Evolutionary conservation across 352 stramenopile species (phyloP).

Genomic region (Globisporangium spinosum): DNA sequence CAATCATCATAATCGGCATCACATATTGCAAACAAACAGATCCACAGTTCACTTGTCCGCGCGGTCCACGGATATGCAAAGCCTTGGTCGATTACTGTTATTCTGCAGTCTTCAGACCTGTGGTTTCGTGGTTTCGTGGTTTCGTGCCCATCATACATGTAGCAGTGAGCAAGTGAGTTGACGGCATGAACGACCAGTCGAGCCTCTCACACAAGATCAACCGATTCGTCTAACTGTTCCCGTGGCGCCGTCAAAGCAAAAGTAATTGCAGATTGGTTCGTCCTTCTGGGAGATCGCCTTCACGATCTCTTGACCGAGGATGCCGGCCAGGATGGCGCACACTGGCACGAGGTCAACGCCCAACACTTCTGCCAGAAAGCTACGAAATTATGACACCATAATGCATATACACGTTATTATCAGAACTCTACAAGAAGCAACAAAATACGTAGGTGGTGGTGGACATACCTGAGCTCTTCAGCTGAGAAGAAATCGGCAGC

Average conservation of each 20-base stretch:
- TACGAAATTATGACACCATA: constrained; percentile 8
- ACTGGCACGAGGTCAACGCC: constrained; percentile 85
- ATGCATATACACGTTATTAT: background rate
- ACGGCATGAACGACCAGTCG: background rate
- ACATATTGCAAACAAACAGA: background rate
- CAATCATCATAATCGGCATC: background rate
- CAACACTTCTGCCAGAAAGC: constrained; percentile 37
- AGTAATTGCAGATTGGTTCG: constrained; percentile 94
- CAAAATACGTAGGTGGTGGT: background rate
- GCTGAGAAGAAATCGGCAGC: constrained; percentile 51
- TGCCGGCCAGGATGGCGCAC: constrained; percentile 94
- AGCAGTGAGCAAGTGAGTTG: background rate
- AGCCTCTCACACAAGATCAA: constrained; percentile 18
- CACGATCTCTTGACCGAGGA: constrained; percentile 97
- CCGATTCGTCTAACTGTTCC: constrained; percentile 61
- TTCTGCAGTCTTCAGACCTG: background rate
- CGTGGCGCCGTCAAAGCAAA: constrained; percentile 88
- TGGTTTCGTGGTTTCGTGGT: background rate
- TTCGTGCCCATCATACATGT: background rate
- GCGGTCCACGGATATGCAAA: background rate
- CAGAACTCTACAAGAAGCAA: background rate
- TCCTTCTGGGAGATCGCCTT: constrained; percentile 97
- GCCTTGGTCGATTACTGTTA: constrained; percentile 2
- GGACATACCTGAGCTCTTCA: constrained; percentile 43
- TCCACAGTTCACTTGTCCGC: background rate